Conservation (phyloP, 108 stramenopile genomes). For the Licmophora abbreviata region DNA sequence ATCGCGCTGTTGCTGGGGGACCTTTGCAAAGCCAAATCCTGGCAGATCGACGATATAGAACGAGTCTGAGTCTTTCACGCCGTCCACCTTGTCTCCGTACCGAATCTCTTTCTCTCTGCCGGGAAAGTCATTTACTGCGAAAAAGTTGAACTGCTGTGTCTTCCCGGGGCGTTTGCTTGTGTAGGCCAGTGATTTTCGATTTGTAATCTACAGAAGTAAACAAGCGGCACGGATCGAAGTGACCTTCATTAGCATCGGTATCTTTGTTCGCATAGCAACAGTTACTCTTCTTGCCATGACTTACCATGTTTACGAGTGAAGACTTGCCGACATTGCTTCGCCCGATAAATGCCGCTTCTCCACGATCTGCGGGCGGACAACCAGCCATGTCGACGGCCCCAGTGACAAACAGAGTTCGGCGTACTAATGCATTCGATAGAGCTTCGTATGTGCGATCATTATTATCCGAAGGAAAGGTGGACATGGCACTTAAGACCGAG, state of each 20-base stretch:
- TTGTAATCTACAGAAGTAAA: conserved; percentile 59
- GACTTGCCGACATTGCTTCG: conserved; percentile 91
- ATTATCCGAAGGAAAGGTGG: conserved; percentile 74
- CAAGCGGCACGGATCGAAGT: too few relatives aligned
- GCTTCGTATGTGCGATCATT: conserved; percentile 78
- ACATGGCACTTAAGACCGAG: conserved; percentile 71
- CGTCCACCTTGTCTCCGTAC: conserved; percentile 70
- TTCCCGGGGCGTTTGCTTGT: conserved; percentile 93
- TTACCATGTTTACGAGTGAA: conserved; percentile 84
- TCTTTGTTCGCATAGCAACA: neutral
- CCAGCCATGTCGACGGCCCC: conserved; percentile 83
- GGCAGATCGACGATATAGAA: conserved; percentile 92
- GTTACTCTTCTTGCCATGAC: neutral
- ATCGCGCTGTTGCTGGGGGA: conserved; percentile 64
- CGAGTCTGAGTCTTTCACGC: conserved; percentile 71
- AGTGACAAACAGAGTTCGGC: conserved; percentile 74
- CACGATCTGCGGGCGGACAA: conserved; percentile 71
- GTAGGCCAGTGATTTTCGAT: conserved; percentile 87
- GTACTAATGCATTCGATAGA: conserved; percentile 74
- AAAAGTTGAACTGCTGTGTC: conserved; percentile 94
- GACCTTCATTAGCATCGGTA: too few relatives aligned
- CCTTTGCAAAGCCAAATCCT: conserved; percentile 95
- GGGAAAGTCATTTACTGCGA: conserved; percentile 88
- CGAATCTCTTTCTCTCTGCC: conserved; percentile 74
- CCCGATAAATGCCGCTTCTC: conserved; percentile 89